phyloP scores from a whole-genome alignment of 192 early-diverging fungal species.

The Umbelopsis sp. region DNA sequence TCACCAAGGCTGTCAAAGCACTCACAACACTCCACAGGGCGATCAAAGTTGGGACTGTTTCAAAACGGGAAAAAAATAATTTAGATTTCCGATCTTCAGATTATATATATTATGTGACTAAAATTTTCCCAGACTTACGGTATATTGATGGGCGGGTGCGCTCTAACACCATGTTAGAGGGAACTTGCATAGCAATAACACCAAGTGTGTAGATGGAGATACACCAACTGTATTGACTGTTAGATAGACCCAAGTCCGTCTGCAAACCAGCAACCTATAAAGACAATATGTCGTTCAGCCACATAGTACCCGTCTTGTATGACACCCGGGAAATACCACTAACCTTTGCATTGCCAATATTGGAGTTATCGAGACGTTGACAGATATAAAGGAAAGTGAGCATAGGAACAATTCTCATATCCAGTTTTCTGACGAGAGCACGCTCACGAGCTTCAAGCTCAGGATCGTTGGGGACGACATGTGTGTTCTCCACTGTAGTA shows the following conservation, averaged over 20 bases:
- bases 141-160: conserved; percentile 19
- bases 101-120: too few relatives aligned
- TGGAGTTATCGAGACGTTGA: conserved; percentile 25
- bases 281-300: not conserved
- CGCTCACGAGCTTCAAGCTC: conserved; percentile 28
- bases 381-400: conserved; percentile 26
- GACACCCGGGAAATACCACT: not conserved
- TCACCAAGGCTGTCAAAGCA: conserved; percentile 15
- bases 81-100: too few relatives aligned
- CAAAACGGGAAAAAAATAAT: not conserved
- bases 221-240: conserved; percentile 20
- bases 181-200: conserved; percentile 30
- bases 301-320: not conserved
- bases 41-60: conserved; percentile 17
- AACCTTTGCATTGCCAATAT: conserved; percentile 29
- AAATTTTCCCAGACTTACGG: not conserved
- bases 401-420: conserved; percentile 19
- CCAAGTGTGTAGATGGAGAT: conserved; percentile 28
- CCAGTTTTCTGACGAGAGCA: conserved; percentile 24
- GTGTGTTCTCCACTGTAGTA: not conserved
- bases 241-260: conserved; percentile 11
- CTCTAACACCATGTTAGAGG: conserved; percentile 26
- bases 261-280: conserved; percentile 16
- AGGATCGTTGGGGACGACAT: conserved; percentile 12
- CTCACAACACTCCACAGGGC: conserved; percentile 18